Evolutionary conservation across 495 filamentous ascomycete species (phyloP), one percentile per base, ranked within the genome.

Genomic region (Xylaria nigripes): DNA sequence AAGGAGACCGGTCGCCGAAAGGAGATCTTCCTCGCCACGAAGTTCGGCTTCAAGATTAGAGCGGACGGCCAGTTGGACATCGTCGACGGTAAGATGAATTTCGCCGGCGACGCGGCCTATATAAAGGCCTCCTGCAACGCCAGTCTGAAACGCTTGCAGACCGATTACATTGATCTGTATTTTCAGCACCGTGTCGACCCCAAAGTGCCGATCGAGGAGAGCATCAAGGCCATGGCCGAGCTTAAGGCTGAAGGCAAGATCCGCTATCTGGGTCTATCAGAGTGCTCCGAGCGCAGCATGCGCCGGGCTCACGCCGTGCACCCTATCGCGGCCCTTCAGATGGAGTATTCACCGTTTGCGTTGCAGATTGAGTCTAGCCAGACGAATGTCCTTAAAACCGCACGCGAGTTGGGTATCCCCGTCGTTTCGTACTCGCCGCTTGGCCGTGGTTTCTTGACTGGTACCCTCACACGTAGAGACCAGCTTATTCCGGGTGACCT

Each of bases 381-480:
- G 29, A 70, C 72, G 12, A 67, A 65, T 4, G 56, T 84, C 24
- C 48, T 85, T 25, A 55, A 70, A 15, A 76, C 80, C 0, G 75
- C 70, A 46, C 71, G 79, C 9, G 81, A 85, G 61, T 70, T 86
- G 1, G 80, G 78, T 2, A 62, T 81, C 64, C 32, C 70, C 66
- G 68, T 82, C 6, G 71, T 86, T 0, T 80, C 80, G 0, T 86
- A 83, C 62, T 78, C 72, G 22, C 84, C 85, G 0, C 70, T 86
- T 12, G 82, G 84, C 3, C 76, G 69, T n/a, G 84, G 83, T 19
- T 67, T 85, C 24, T 58, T 86, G 30, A 76, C 75, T 0, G 80
- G 80, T 7, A 47, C 68, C 1, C 70, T 76, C 62, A 67, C 65
- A 36, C 71, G 68, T 3, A 61, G 54, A 2, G 71, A 68, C 8